Evolutionary conservation across 202 grass and related monocot genomes (phyloP).

Genomic region (Musa balbisiana): DNA sequence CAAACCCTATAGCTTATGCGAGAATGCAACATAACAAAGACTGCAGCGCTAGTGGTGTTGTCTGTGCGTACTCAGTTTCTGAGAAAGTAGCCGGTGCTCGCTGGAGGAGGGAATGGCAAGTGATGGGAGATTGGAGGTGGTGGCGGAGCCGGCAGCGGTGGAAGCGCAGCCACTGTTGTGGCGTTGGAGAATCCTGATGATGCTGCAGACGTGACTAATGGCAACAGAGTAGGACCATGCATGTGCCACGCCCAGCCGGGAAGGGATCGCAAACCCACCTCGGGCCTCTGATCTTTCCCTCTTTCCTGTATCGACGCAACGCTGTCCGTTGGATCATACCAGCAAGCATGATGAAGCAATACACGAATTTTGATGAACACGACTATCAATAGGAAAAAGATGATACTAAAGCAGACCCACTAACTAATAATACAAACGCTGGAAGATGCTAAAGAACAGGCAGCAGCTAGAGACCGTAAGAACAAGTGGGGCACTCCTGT

Average conservation of each 20-base stretch:
- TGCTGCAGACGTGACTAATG: constrained; percentile 11
- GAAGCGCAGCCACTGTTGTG: background rate
- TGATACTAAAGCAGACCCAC: background rate
- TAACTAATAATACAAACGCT: background rate
- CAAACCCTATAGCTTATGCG: no score
- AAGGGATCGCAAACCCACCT: background rate
- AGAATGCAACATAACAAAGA: background rate
- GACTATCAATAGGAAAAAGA: background rate
- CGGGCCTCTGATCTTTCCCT: background rate
- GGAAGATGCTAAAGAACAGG: background rate
- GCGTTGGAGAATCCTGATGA: constrained; percentile 19
- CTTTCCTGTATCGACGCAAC: constrained; percentile 2
- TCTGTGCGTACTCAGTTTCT: background rate
- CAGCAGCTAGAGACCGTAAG: background rate
- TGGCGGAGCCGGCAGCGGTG: background rate
- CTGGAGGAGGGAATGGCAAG: background rate
- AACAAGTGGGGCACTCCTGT: background rate
- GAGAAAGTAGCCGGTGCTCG: background rate
- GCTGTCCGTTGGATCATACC: background rate
- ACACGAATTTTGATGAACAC: background rate
- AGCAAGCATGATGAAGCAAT: background rate
- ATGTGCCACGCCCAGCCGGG: background rate
- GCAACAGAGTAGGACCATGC: background rate
- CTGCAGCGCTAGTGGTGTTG: background rate
- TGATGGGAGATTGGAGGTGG: background rate